Evolutionary conservation across 2,329 filamentous ascomycete genomes (phyloP), one percentile per base, ranked within the genome.

Genomic region (Alternaria arborescens): DNA sequence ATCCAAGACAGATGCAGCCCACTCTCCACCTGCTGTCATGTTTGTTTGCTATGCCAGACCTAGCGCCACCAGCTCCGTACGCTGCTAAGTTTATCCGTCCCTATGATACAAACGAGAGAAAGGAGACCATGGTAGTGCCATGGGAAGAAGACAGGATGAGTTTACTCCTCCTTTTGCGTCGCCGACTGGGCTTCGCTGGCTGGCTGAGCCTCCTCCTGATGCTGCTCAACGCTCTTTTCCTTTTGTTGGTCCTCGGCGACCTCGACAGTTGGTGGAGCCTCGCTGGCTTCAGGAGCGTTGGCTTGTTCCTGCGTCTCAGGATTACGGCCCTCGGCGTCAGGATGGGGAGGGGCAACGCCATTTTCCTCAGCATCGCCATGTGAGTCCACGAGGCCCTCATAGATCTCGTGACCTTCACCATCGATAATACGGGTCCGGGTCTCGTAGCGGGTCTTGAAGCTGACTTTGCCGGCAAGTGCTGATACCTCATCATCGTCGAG

Each of bases 371-470:
- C 70, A 5, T 61, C 70, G n/a, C 70, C 75, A 40, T 73, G 72
- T 12, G 73, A 71, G 16, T 77, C 77, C 7, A 79, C 77, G 22
- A 82, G 69, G 20, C 77, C 80, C 56, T 83, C 80, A 54, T 79
- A 77, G n/a, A 97, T 80, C 74, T 96, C 91, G 67, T 94, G 93
- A 61, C 94, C 95, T 43, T 88, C 78, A 53, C 87, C 87, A 78
- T 97, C 93, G 41, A 97, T 84, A 57, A 98, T 80, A 59, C 92
- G 89, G 8, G 93, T 97, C 66, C 91, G 87, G n/a, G 94, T 97
- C 84, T 98, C 94, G 77, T 97, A 97, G 68, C 90, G 91, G 12
- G 95, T 98, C 82, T 96, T 89, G 82, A 99, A 97, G 72, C 93
- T 92, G 61, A 98, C 94, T 80, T 97, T 96, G 72, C 94, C 95